These are phyloP conservation scores for Zasmidium angulare DNA, from an alignment of 2,329 filamentous ascomycete genomes.

Conservation along the genomic window DNA sequence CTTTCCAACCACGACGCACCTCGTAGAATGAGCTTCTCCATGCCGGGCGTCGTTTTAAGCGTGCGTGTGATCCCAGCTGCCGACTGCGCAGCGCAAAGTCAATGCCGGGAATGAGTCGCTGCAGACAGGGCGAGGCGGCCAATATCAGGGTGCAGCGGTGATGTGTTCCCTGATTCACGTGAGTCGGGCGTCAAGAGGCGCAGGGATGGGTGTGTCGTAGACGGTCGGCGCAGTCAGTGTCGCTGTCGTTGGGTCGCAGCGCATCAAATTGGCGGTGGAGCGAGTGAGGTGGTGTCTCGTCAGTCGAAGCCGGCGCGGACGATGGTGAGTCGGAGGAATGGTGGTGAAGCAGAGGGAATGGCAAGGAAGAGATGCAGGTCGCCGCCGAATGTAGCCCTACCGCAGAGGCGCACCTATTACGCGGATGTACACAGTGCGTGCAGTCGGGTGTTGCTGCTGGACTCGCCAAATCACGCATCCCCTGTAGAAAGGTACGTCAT, in stretches of 20 bases:
- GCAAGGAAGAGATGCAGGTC: neutral
- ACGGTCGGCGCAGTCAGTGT: neutral
- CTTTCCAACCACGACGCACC: constrained; percentile 14
- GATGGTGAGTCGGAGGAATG: neutral
- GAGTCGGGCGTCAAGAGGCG: constrained; percentile 14
- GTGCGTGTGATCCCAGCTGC: neutral
- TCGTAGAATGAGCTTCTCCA: constrained; percentile 28
- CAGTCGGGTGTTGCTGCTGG: neutral
- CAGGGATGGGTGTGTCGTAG: neutral
- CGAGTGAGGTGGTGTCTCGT: neutral
- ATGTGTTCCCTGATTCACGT: constrained; percentile 3
- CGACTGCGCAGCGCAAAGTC: neutral
- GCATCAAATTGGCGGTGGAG: neutral
- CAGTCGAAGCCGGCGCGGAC: neutral
- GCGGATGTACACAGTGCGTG: neutral
- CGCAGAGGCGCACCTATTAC: neutral
- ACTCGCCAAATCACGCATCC: too few relatives aligned
- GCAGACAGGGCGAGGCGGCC: neutral
- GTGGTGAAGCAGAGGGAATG: neutral
- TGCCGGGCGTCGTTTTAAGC: constrained; percentile 4
- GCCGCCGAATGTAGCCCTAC: neutral
- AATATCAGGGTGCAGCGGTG: neutral
- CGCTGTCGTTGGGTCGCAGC: neutral
- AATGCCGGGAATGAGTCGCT: too few relatives aligned
- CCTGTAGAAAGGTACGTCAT: too few relatives aligned